These are phyloP conservation scores for Mucor racemosus DNA, from an alignment of 371 early-diverging fungal genomes.

Conservation along the genomic window DNA sequence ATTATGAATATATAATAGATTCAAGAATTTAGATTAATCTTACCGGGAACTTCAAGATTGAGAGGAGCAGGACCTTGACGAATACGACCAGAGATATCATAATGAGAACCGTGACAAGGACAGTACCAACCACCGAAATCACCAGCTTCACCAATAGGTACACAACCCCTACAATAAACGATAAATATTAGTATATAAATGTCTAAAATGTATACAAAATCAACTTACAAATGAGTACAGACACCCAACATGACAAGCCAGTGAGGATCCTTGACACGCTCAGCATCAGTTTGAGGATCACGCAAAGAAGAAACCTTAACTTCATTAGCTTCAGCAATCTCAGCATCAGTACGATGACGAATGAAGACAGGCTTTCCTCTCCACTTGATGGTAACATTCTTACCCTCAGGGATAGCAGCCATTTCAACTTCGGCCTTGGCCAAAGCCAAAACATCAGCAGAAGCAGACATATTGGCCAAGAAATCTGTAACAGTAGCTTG, in stretches of 20 bases:
- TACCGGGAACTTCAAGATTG: slow-evolving; percentile 94
- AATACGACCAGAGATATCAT: slow-evolving; percentile 95
- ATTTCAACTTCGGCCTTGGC: slow-evolving; percentile 97
- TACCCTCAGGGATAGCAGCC: slow-evolving; percentile 92
- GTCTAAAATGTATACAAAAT: background rate
- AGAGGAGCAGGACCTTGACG: slow-evolving; percentile 98
- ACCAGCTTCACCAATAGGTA: slow-evolving; percentile 97
- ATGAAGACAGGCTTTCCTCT: slow-evolving; percentile 98
- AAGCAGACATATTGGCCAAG: slow-evolving; percentile 90
- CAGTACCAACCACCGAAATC: slow-evolving; percentile 99
- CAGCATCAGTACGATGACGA: slow-evolving; percentile 94
- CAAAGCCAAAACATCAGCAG: slow-evolving; percentile 97
- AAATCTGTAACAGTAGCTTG: slow-evolving; percentile 94
- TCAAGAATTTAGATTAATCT: background rate
- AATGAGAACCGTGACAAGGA: slow-evolving; percentile 99
- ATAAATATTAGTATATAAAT: background rate
- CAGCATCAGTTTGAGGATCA: slow-evolving; percentile 92
- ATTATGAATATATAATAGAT: background rate
- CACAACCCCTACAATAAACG: slow-evolving; percentile 80
- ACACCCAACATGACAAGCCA: slow-evolving; percentile 98
- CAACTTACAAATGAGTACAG: slow-evolving; percentile 91
- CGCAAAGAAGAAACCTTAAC: slow-evolving; percentile 82
- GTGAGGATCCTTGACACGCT: slow-evolving; percentile 90
- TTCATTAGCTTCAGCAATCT: slow-evolving; percentile 91
- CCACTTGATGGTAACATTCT: slow-evolving; percentile 97